These are phyloP conservation scores for Glomus cerebriforme DNA, from an alignment of 192 early-diverging fungal genomes.

Conservation along the genomic window DNA sequence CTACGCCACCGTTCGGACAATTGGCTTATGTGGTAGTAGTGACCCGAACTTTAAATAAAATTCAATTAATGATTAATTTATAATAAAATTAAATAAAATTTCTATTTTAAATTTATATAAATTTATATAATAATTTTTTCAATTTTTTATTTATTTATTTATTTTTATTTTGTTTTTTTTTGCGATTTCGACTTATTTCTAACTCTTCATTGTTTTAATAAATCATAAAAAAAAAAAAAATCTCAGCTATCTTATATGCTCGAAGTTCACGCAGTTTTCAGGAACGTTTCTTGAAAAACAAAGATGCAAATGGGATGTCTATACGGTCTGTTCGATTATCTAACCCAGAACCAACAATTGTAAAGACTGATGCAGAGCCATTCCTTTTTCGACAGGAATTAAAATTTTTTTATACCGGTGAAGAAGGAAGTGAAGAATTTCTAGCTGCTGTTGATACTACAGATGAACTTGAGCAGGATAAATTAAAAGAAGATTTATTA, in stretches of 20 bases:
- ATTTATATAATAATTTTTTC: background rate
- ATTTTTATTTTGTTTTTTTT: background rate
- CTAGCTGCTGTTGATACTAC: slow-evolving; percentile 32
- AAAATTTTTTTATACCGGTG: slow-evolving; percentile 35
- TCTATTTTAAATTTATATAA: background rate
- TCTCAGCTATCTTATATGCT: slow-evolving; percentile 28
- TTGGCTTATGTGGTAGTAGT: background rate
- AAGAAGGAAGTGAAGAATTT: slow-evolving; percentile 34
- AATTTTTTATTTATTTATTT: slow-evolving; percentile 5
- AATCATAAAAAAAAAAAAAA: background rate
- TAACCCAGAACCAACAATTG: slow-evolving; percentile 13
- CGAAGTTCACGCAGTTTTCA: slow-evolving; percentile 33
- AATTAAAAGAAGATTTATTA: slow-evolving; percentile 34
- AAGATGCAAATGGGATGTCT: slow-evolving; percentile 27
- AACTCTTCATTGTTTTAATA: background rate
- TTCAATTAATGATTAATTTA: no score
- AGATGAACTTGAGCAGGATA: slow-evolving; percentile 31
- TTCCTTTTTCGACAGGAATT: slow-evolving; percentile 27
- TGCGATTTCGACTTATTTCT: background rate
- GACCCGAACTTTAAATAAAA: background rate
- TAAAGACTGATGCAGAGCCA: slow-evolving; percentile 23
- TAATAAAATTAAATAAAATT: background rate
- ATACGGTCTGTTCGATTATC: slow-evolving; percentile 24
- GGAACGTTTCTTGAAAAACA: slow-evolving; percentile 31
- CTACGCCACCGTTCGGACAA: background rate